phyloP scores from a whole-genome alignment of 208 protist genomes.

The Trypanosoma scelopori region DNA sequence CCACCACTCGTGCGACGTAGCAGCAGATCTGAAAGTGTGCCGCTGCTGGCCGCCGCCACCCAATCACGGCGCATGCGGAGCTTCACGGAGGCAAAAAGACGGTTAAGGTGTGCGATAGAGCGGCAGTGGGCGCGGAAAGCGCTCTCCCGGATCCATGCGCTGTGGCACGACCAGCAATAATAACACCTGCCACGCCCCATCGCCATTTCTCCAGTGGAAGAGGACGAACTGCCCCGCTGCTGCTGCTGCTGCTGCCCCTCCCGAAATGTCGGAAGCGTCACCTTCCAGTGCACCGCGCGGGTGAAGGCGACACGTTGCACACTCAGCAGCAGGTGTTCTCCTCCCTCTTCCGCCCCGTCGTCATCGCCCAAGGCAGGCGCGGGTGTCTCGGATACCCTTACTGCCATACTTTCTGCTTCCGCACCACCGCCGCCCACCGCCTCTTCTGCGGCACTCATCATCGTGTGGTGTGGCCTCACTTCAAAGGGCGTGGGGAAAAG shows the following conservation, averaged over 20 bases:
- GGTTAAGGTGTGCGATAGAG: constrained; percentile 40
- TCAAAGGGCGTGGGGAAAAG: constrained; percentile 43
- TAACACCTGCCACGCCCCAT: constrained; percentile 1
- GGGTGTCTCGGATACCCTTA: neutral
- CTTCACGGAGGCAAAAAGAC: constrained; percentile 46
- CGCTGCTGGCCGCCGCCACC: constrained; percentile 8
- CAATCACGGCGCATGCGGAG: constrained; percentile 30
- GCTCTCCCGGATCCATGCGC: constrained; percentile 16
- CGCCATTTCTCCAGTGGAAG: neutral
- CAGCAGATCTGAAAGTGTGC: constrained; percentile 13
- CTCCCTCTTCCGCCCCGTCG: constrained; percentile 9
- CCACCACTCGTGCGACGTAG: constrained; percentile 6
- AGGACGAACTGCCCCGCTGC: neutral
- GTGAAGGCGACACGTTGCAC: constrained; percentile 51
- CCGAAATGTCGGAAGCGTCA: constrained; percentile 34
- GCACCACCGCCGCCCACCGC: neutral
- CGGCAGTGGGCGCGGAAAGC: constrained; percentile 44
- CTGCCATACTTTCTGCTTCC: neutral
- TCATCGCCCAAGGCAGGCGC: too few relatives aligned
- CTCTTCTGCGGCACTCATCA: too few relatives aligned
- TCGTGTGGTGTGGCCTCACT: neutral
- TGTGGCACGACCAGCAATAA: constrained; percentile 67
- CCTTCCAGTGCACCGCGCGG: constrained; percentile 57
- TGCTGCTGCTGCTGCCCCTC: neutral
- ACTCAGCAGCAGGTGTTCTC: constrained; percentile 30